These are phyloP conservation scores for Termitomyces sp. DNA, from an alignment of 768 basidiomycete species.

Conservation along the genomic window DNA sequence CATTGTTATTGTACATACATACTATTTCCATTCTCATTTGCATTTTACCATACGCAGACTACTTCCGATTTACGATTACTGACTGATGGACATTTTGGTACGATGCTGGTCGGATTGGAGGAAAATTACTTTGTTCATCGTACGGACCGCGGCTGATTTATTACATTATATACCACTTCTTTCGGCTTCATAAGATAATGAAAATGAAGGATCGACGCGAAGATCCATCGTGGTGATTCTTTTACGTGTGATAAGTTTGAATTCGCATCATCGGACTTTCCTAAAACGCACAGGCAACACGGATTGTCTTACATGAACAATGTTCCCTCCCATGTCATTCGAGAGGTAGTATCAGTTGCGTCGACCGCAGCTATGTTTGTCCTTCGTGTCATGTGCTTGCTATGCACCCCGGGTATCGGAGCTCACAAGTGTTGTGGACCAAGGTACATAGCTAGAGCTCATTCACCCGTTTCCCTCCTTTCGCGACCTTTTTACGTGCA, in stretches of 20 bases:
- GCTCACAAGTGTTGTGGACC: not conserved
- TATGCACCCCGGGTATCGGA: not conserved
- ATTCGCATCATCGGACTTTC: not conserved
- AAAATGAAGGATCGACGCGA: no score
- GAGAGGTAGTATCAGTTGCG: not conserved
- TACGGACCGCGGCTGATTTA: slow-evolving; percentile 4
- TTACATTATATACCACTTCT: slow-evolving; percentile 3
- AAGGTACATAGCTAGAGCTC: not conserved
- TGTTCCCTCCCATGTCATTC: not conserved
- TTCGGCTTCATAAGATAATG: not conserved
- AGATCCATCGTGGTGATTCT: no score
- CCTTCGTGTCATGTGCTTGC: not conserved
- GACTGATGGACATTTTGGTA: not conserved
- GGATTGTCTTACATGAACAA: no score
- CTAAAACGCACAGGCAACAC: no score
- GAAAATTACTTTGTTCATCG: not conserved
- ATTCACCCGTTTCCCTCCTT: not conserved
- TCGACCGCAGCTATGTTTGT: no score
- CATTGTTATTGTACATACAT: not conserved
- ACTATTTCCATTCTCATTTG: not conserved
- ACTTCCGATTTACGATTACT: not conserved
- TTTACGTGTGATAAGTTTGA: no score
- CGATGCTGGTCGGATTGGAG: slow-evolving; percentile 3
- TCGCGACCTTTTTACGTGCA: not conserved
- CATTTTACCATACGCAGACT: not conserved